phyloP scores from a whole-genome alignment of 2,329 filamentous ascomycete species.

The Aspergillus ochraceoroseus region DNA sequence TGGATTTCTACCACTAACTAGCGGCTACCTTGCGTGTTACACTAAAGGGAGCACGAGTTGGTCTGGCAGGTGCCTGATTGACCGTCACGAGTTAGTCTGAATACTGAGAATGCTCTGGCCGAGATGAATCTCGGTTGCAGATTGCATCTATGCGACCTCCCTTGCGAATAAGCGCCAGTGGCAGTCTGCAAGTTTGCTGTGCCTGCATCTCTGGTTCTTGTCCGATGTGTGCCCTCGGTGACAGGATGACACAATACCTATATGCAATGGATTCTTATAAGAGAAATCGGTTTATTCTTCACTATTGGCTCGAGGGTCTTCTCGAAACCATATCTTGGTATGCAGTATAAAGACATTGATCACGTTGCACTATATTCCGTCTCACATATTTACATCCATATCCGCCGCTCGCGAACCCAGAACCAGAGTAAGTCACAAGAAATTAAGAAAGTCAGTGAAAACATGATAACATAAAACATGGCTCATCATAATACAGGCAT shows the following conservation, averaged over 20 bases:
- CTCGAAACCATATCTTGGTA: not conserved
- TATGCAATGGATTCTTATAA: no score
- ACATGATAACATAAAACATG: slow-evolving; percentile 16
- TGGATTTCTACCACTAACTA: slow-evolving; percentile 1
- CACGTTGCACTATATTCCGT: slow-evolving; percentile 6
- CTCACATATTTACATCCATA: slow-evolving; percentile 25
- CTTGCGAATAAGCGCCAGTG: not conserved
- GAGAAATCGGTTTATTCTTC: no score
- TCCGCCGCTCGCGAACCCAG: not conserved
- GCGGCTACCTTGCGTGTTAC: slow-evolving; percentile 19
- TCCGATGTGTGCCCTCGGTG: not conserved
- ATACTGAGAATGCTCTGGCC: slow-evolving; percentile 4
- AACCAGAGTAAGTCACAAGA: slow-evolving; percentile 5
- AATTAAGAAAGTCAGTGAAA: slow-evolving; percentile 1
- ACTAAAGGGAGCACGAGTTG: slow-evolving; percentile 19
- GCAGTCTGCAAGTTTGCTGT: not conserved
- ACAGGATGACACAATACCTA: no score
- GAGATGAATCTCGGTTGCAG: not conserved
- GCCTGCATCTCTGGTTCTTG: slow-evolving; percentile 1
- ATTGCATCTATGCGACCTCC: slow-evolving; percentile 2
- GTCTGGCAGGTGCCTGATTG: slow-evolving; percentile 18
- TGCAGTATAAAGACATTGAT: slow-evolving; percentile 6
- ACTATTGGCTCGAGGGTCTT: not conserved
- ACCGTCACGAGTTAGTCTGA: slow-evolving; percentile 11
- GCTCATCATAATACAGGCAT: slow-evolving; percentile 18